phyloP scores from a whole-genome alignment of 257 asterid genomes.

The Misopates orontium region DNA sequence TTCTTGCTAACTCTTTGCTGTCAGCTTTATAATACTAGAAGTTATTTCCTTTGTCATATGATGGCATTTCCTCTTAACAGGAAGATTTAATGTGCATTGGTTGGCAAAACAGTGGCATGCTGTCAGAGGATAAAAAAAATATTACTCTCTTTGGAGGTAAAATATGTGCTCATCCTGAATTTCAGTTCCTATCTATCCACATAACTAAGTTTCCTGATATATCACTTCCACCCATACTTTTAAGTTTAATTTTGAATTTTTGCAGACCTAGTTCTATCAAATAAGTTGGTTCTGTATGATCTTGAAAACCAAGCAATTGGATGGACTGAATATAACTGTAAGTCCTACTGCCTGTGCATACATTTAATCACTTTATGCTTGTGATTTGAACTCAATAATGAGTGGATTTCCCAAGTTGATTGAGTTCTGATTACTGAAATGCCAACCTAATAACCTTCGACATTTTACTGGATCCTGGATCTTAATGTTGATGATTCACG shows the following conservation, averaged over 20 bases:
- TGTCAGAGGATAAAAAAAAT: slow-evolving; percentile 71
- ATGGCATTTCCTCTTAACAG: slow-evolving; percentile 41
- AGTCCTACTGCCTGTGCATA: slow-evolving; percentile 36
- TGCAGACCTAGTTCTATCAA: slow-evolving; percentile 94
- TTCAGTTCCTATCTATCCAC: neutral
- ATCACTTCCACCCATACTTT: slow-evolving; percentile 8
- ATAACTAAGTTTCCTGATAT: slow-evolving; percentile 7
- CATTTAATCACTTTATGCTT: neutral
- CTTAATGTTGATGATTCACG: slow-evolving; percentile 2
- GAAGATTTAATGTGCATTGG: slow-evolving; percentile 90
- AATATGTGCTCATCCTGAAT: slow-evolving; percentile 25
- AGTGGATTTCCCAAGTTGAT: slow-evolving; percentile 2
- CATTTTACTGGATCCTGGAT: slow-evolving; percentile 16
- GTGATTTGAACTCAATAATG: slow-evolving; percentile 10
- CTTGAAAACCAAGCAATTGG: slow-evolving; percentile 94
- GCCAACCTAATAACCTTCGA: slow-evolving; percentile 9
- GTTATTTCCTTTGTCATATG: slow-evolving; percentile 7
- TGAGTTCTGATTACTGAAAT: neutral
- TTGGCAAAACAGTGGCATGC: slow-evolving; percentile 87
- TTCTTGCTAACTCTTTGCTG: slow-evolving; percentile 10
- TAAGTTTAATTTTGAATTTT: slow-evolving; percentile 23
- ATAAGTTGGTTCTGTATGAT: slow-evolving; percentile 89
- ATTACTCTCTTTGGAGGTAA: slow-evolving; percentile 91
- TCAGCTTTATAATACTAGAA: slow-evolving; percentile 14
- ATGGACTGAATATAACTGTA: slow-evolving; percentile 99